A percentile compares a stretch with the other conserved stretches of the same genome.
Conservation (phyloP, 108 stramenopile genomes). For the Mayamaea pseudoterrestris region DNA sequence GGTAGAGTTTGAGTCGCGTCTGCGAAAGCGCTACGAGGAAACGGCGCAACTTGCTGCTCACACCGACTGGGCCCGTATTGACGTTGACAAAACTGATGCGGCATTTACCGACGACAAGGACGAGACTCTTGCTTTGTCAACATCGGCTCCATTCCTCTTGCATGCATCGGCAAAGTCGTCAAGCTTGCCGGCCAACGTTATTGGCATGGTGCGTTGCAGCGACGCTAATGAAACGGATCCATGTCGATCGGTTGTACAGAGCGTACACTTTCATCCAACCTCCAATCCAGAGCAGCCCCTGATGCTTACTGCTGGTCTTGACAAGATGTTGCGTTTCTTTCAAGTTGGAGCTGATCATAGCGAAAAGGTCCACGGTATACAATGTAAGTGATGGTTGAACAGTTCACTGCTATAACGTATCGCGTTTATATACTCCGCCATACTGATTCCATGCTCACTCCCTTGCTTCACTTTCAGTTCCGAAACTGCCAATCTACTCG, state of each 20-base stretch:
- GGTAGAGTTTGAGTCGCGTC: slow-evolving; percentile 45
- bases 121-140: slow-evolving; percentile 11
- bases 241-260: slow-evolving; percentile 57
- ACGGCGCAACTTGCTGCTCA: slow-evolving; percentile 42
- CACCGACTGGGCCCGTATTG: slow-evolving; percentile 61
- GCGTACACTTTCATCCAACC: slow-evolving; percentile 75
- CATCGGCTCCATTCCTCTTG: slow-evolving; percentile 11
- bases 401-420: not conserved
- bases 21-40: slow-evolving; percentile 53
- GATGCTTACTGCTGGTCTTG: slow-evolving; percentile 74
- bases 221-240: slow-evolving; percentile 81
- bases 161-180: slow-evolving; percentile 12
- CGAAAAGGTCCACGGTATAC: slow-evolving; percentile 82
- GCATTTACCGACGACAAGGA: slow-evolving; percentile 17
- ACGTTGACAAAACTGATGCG: not conserved
- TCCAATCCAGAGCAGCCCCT: slow-evolving; percentile 56
- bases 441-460: not conserved
- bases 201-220: slow-evolving; percentile 52
- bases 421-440: not conserved
- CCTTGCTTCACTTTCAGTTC: slow-evolving; percentile 31
- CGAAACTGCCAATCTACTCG: slow-evolving; percentile 79
- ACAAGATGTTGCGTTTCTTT: slow-evolving; percentile 89
- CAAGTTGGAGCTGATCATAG: slow-evolving; percentile 65
- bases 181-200: slow-evolving; percentile 42
- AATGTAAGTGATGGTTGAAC: slow-evolving; percentile 27